Conservation (phyloP, 73 alveolate species). For the Paramecium sexaurelia region DNA sequence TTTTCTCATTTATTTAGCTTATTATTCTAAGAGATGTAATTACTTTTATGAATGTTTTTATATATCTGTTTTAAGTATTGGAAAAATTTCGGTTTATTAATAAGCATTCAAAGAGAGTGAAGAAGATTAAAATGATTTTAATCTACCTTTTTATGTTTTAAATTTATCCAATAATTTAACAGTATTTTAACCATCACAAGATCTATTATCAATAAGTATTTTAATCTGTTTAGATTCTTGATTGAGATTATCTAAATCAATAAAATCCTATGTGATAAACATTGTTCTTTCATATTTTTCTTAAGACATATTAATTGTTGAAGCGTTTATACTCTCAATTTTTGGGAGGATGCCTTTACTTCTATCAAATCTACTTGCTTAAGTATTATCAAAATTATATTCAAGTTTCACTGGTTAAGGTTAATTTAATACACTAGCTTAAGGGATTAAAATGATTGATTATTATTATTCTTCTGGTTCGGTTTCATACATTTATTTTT, state of each 20-base stretch:
- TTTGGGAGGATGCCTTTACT: neutral
- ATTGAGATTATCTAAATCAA: constrained; percentile 29
- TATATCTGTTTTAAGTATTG: constrained; percentile 40
- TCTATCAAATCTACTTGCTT: constrained; percentile 17
- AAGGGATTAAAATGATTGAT: constrained; percentile 27
- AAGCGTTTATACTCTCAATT: neutral
- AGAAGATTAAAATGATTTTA: constrained; percentile 48
- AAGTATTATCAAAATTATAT: neutral
- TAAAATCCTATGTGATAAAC: constrained; percentile 62
- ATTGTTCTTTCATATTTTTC: constrained; percentile 33
- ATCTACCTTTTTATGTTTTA: constrained; percentile 21
- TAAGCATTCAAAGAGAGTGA: constrained; percentile 8
- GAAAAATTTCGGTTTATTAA: constrained; percentile 47
- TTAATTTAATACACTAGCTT: neutral
- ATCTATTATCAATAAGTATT: neutral
- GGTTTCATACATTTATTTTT: constrained; percentile 63
- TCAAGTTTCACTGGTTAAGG: neutral
- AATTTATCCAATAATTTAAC: constrained; percentile 28
- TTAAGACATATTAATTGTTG: neutral
- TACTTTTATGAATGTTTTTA: constrained; percentile 45
- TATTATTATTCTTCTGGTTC: constrained; percentile 6
- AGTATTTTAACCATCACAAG: constrained; percentile 14
- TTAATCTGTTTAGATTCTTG: constrained; percentile 14
- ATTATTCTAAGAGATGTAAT: neutral
- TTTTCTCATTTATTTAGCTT: constrained; percentile 27